Evolutionary conservation across 495 filamentous ascomycete genomes (phyloP), one percentile per base, ranked within the genome.

Genomic region (Lophium mytilinum): DNA sequence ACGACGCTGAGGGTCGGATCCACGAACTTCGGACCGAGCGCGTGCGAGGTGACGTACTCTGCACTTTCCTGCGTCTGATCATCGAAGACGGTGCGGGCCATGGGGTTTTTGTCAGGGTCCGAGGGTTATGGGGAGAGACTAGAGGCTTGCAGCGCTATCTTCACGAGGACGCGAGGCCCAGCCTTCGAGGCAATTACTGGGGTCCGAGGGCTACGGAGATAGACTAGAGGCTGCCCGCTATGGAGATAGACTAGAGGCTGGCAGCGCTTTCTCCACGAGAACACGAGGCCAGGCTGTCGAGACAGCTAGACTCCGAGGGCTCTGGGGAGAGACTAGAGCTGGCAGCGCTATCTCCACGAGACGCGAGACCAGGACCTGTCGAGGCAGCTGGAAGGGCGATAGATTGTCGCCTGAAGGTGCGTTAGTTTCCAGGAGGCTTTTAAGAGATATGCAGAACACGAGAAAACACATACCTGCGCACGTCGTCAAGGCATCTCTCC

Each of bases 61-160:
- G 2, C 24, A 6, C 24, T 6, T 30, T 2, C 3, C 3, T 30
- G 24, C 2, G 24, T 5, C 52, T 37, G 8, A n/a, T 48, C 45
- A 34, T 42, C 34, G 33, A 34, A 18, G 15, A 56, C 42, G 11
- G 53, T 35, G n/a, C 18, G 30, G 24, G 30, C 33, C 4, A n/a
- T n/a, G 19, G 50, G 53, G 19, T 42, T 56, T n/a, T 56, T 56
- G 12, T 11, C n/a, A 30, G 53, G 53, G 2, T 15, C 43, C 2
- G 10, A 9, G 35, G 41, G 49, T 9, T 5, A 24, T 36, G 1
- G 11, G 17, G 21, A 37, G 17, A 5, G 24, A 12, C 45, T 48
- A n/a, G 9, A 49, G 10, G 37, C 42, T 52, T 11, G 42, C 15
- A 14, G 14, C 17, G 21, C 53, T 56, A 18, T 50, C 34, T 30